Evolutionary conservation across 2,329 filamentous ascomycete genomes (phyloP).

Genomic region (Sphaerostilbella broomeana): DNA sequence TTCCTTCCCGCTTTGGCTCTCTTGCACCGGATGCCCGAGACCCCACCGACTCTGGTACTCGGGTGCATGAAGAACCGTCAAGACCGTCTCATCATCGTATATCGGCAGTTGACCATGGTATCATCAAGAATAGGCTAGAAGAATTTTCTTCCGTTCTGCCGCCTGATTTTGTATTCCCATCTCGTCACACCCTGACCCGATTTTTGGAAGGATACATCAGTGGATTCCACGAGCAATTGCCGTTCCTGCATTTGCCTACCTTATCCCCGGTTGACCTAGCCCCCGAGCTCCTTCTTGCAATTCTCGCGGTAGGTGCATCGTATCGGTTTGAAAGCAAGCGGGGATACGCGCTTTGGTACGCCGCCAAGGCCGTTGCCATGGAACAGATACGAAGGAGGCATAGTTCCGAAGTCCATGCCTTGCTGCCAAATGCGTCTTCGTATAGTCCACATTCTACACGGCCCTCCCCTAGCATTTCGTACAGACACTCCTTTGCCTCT

Average conservation of each 20-base stretch:
- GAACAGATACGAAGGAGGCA: constrained; percentile 53
- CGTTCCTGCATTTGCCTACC: constrained; percentile 61
- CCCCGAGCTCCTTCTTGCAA: constrained; percentile 60
- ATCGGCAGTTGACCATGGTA: constrained; percentile 46
- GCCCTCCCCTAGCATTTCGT: constrained; percentile 51
- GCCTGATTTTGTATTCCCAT: constrained; percentile 60
- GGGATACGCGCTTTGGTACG: constrained; percentile 55
- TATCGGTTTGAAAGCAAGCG: constrained; percentile 57
- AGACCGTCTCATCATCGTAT: constrained; percentile 39
- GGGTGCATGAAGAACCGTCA: constrained; percentile 26
- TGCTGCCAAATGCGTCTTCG: constrained; percentile 50
- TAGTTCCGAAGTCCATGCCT: constrained; percentile 49
- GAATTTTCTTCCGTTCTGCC: constrained; percentile 57
- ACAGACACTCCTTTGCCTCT: constrained; percentile 53
- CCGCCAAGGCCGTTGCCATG: constrained; percentile 49
- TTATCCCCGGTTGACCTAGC: constrained; percentile 57
- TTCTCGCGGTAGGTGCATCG: constrained; percentile 61
- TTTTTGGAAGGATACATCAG: constrained; percentile 65
- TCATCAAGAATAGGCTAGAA: constrained; percentile 52
- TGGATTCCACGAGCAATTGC: constrained; percentile 54
- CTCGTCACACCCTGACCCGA: constrained; percentile 59
- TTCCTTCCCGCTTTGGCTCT: constrained; percentile 49
- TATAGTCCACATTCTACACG: constrained; percentile 56
- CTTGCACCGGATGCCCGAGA: constrained; percentile 48
- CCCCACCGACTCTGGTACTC: constrained; percentile 18